phyloP scores from a whole-genome alignment of 2,329 filamentous ascomycete genomes.

The Sporothrix pallida region DNA sequence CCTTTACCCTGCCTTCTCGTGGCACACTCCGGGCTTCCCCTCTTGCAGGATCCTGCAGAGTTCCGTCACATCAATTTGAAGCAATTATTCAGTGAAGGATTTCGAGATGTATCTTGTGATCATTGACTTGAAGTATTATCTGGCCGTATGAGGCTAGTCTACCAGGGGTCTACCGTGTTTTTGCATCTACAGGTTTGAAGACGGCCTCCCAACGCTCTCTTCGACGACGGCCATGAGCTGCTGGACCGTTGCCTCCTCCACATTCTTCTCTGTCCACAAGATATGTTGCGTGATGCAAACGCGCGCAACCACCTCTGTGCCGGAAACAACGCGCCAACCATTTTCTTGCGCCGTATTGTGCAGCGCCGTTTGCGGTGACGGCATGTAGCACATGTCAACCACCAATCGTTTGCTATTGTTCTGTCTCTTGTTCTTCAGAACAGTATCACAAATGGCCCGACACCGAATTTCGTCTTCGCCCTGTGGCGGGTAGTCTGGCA shows the following conservation, averaged over 20 bases:
- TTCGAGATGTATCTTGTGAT: background rate
- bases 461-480: constrained; percentile 1
- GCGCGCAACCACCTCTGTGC: constrained; percentile 1
- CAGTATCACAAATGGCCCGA: background rate
- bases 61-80: background rate
- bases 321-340: background rate
- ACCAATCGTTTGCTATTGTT: background rate
- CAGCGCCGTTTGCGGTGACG: constrained; percentile 2
- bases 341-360: background rate
- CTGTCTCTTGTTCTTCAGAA: background rate
- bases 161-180: background rate
- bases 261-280: constrained; percentile 11
- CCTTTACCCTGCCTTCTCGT: background rate
- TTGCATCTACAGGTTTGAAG: background rate
- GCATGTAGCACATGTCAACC: constrained; percentile 25
- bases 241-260: background rate
- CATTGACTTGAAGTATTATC: background rate
- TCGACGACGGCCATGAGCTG: background rate
- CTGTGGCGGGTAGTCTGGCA: background rate
- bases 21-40: background rate
- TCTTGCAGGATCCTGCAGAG: background rate
- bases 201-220: background rate
- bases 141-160: background rate
- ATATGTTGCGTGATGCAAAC: constrained; percentile 12
- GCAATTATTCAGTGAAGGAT: too few species aligned